phyloP scores from a whole-genome alignment of 1,139 yeast genomes.

The Yamadazyma membranifaciens region DNA sequence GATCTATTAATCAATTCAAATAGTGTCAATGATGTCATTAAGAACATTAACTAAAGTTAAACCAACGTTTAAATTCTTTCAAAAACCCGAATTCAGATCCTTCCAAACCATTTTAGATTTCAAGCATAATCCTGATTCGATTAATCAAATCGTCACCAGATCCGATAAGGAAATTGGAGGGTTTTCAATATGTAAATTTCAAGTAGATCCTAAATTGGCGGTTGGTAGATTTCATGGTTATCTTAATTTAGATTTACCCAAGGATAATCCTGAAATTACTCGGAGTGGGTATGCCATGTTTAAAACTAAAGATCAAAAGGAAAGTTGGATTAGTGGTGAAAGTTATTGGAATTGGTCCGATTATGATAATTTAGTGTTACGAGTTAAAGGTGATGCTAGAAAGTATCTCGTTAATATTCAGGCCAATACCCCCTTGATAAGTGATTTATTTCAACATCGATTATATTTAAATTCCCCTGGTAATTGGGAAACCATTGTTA shows the following conservation, averaged over 20 bases:
- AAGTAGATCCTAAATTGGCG: constrained; percentile 30
- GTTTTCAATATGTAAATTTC: constrained; percentile 63
- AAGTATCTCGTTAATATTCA: constrained; percentile 80
- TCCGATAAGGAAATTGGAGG: constrained; percentile 80
- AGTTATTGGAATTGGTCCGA: constrained; percentile 64
- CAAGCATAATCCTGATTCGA: constrained; percentile 39
- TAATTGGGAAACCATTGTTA: constrained; percentile 80
- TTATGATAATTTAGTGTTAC: constrained; percentile 57
- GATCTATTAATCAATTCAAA: neutral
- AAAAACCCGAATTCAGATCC: constrained; percentile 29
- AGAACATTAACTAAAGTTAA: constrained; percentile 44
- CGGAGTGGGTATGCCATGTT: constrained; percentile 87
- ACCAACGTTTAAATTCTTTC: constrained; percentile 36
- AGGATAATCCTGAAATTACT: constrained; percentile 63
- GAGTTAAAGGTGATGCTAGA: constrained; percentile 74
- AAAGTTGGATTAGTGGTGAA: constrained; percentile 46
- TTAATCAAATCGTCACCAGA: constrained; percentile 54
- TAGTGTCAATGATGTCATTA: constrained; percentile 45
- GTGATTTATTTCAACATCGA: constrained; percentile 82
- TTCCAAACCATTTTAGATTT: constrained; percentile 55
- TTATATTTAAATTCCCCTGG: constrained; percentile 73
- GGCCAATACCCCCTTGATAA: constrained; percentile 73
- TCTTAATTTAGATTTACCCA: constrained; percentile 72
- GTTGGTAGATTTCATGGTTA: constrained; percentile 70
- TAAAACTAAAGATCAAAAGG: constrained; percentile 65